Evolutionary conservation across 2,329 filamentous ascomycete genomes (phyloP), one percentile per base, ranked within the genome.

Genomic region (Endothia cerciana): DNA sequence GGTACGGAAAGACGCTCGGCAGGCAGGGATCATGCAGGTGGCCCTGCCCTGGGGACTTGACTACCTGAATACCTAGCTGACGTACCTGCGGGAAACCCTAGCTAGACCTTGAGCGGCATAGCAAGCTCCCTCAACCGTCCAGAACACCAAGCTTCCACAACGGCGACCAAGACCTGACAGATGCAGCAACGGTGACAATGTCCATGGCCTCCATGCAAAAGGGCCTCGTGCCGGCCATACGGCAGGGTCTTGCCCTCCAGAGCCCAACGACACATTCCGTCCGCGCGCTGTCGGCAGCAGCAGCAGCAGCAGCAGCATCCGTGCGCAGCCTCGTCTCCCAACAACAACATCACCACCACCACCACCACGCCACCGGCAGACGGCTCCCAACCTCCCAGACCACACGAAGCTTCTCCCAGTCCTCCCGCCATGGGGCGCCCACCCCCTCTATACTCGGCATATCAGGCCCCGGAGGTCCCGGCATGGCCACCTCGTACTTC

Each of bases 401-500:
- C 19, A 57, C 43, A 28, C 65, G 67, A 57, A 60, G 63, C 63
- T 65, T 69, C 51, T 63, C 62, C 36, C 65, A 69, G 53, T 63
- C 67, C 49, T 40, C 58, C 28, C 55, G 59, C 22, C 68, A 74
- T 69, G 65, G 67, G 53, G 63, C 70, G 10, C 71, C 70, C 13
- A 67, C 65, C 60, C 62, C 63, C 58, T 66, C 70, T 43, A 68
- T 72, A 56, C 67, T 74, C 60, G 68, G 69, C 66, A 68, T 74
- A 17, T 73, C 75, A 57, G 69, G 75, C 60, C 72, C 74, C 33
- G 72, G 76, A 33, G 76, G 74, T 60, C 75, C 79, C 17, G 74
- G 77, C 63, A 73, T 82, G 4, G 86, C 90, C 43, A 85, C 89
- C 8, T 89, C 91, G n/a, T 96, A 96, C 80, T 97, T 97, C 79